Evolutionary conservation across 2,329 filamentous ascomycete genomes (phyloP), one percentile per base, ranked within the genome.

Genomic region (Proliferodiscus dingleyae): DNA sequence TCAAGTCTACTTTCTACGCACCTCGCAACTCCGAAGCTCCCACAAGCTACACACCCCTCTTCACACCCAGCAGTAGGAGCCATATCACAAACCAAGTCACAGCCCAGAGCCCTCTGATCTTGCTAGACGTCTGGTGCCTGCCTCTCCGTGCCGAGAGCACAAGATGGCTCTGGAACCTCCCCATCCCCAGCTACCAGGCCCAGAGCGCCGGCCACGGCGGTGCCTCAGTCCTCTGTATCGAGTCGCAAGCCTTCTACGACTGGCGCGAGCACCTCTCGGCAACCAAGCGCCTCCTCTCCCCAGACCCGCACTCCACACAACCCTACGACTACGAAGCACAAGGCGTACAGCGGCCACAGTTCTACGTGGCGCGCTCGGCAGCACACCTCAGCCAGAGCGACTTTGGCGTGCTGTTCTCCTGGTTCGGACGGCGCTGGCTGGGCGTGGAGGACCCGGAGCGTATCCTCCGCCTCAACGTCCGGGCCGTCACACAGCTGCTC

Each of bases 321-420:
- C 29, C 41, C 45, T 32, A 53, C 50, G 49, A 49, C 29, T 46
- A 18, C 15, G 46, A 47, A 28, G 41, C 36, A 5, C 23, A 37
- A 30, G 44, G 40, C 21, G 21, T 28, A 33, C 43, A 59, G 2
- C 62, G 65, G 45, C 82, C 87, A 4, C 77, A 83, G 55, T 79
- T 91, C 59, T 94, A 87, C 68, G 91, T 87, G 63, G 81, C 87
- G 2, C 63, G 73, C 11, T 71, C 77, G 36, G 85, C 83, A n/a
- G 87, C 88, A 0, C 89, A 95, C 62, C 74, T 94, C 21, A 87
- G 78, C 47, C 89, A 94, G 65, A 86, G 81, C 16, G 89, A 95
- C 60, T 94, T 93, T 56, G 89, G 86, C 28, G 69, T 93, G 19
- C 67, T 95, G 18, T 94, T 94, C 60, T 87, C 87, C 0, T 85